Base-by-base conservation (phyloP, 129 eudicot genomes). In the Apium graveolens region DNA sequence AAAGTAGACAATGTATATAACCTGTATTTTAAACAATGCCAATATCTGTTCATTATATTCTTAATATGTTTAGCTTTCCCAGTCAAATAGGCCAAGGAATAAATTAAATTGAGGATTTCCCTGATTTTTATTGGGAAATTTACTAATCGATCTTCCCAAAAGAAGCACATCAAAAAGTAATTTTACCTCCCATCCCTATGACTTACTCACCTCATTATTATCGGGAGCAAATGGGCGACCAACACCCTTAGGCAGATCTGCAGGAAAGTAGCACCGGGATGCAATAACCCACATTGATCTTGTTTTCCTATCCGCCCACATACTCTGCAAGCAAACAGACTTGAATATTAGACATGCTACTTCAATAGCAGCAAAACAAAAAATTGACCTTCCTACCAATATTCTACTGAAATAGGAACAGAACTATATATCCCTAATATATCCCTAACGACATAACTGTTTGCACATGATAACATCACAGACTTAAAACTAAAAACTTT, bases 191-290 rank as follows among this genome's bases (percentile, higher is more conserved):
- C 38, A 29, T 63, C 13, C 1, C 37, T 66, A 29, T 31, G 24
- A 66, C 37, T 31, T 27, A 66, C 41, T 89, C 79, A 92, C 99
- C 99, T 95, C 99, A 73, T 84, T 87, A 88, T 83, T 87, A 83
- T 92, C 97, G 34, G 94, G 90, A 76, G 96, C 91, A 86, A 92
- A 90, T 27, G 99, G 99, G 74, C 92, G 99, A 79, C 96, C 99
- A 80, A 95, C 99, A 76, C 90, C 86, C 80, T 87, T 90, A 12
- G 99, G 97, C 86, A 95, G 90, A 85, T 95, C 97, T 77, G 80
- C 86, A 77, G 97, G 94, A 81, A 92, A 92, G 85, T 90, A 95
- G 79, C 96, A 95, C 57, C 82, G 86, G 74, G 86, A 87, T 53
- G 88, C 96, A 65, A 78, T 38, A 29, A 87, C 96, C 94, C 92